Conservation (phyloP, 2,329 filamentous ascomycete species). For the Fusarium hainanense region DNA sequence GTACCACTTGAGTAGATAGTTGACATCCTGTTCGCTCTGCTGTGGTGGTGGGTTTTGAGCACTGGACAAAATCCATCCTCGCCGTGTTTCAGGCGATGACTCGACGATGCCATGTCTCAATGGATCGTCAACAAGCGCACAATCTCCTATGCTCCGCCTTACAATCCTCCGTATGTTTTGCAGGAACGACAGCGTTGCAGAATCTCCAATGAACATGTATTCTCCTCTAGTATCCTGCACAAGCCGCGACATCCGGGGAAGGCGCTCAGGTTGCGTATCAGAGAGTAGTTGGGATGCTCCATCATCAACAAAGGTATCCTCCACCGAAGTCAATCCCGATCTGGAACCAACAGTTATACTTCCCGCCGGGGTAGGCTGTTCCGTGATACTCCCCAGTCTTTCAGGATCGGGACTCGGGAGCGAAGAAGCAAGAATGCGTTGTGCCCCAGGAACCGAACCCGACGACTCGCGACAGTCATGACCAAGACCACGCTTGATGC, state of each 20-base stretch:
- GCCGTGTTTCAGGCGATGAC: conserved; percentile 45
- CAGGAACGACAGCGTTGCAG: conserved; percentile 50
- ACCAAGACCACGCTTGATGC: conserved; percentile 40
- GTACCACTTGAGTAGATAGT: conserved; percentile 49
- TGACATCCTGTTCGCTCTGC: conserved; percentile 41
- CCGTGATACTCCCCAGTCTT: conserved; percentile 35
- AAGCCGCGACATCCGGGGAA: conserved; percentile 48
- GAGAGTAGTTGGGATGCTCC: conserved; percentile 39
- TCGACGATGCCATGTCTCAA: conserved; percentile 51
- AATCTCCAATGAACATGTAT: conserved; percentile 53
- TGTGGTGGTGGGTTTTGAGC: conserved; percentile 41
- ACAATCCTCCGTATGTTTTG: conserved; percentile 51
- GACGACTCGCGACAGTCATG: conserved; percentile 39
- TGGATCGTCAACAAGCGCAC: conserved; percentile 50
- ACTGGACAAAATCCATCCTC: conserved; percentile 45
- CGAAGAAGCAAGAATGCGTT: conserved; percentile 41
- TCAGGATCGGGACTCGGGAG: conserved; percentile 44
- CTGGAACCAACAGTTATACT: conserved; percentile 17
- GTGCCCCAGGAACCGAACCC: background rate
- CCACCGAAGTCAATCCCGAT: conserved; percentile 19
- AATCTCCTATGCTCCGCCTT: conserved; percentile 46
- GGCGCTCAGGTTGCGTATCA: conserved; percentile 38
- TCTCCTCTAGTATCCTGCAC: conserved; percentile 49
- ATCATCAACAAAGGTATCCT: conserved; percentile 17
- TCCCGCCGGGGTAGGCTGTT: conserved; percentile 26